Conservation (phyloP, 352 stramenopile species). For the Pythium biforme region DNA sequence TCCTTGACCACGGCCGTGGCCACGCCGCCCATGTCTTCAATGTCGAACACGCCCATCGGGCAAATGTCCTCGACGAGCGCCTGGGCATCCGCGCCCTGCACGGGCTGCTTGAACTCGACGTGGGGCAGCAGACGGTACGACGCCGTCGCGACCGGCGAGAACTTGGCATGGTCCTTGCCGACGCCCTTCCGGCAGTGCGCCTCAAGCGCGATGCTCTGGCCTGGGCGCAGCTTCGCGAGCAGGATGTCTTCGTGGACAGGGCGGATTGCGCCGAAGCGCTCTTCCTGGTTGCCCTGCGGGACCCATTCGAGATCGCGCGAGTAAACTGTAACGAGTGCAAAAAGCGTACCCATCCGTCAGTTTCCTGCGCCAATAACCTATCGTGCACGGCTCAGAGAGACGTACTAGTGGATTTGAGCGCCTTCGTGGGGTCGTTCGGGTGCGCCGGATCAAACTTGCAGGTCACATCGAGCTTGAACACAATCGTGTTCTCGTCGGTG, state of each 20-base stretch:
- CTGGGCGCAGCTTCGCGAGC: constrained; percentile 94
- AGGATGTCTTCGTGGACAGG: constrained; percentile 96
- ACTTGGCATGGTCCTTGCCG: constrained; percentile 98
- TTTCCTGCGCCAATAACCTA: too few relatives aligned
- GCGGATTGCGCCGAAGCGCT: constrained; percentile 82
- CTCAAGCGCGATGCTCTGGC: constrained; percentile 96
- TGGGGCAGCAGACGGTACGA: constrained; percentile 93
- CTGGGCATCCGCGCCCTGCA: constrained; percentile 63
- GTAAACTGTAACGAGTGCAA: constrained; percentile 68
- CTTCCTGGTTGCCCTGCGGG: constrained; percentile 95
- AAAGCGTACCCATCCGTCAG: too few relatives aligned
- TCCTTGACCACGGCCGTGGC: constrained; percentile 82
- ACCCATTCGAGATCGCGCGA: constrained; percentile 94
- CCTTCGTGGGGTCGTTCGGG: constrained; percentile 67
- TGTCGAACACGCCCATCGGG: constrained; percentile 87
- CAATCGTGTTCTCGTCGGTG: constrained; percentile 96
- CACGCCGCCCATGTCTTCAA: constrained; percentile 85
- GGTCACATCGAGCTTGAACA: constrained; percentile 94
- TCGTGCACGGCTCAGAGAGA: neutral
- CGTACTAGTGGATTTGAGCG: constrained; percentile 59
- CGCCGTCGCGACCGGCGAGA: constrained; percentile 94
- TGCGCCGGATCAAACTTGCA: constrained; percentile 76
- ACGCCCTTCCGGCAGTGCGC: constrained; percentile 94
- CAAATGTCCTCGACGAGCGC: constrained; percentile 65
- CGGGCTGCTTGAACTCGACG: constrained; percentile 63